These are phyloP conservation scores for Pichia manshurica DNA, from an alignment of 805 yeast species.

Conservation along the genomic window DNA sequence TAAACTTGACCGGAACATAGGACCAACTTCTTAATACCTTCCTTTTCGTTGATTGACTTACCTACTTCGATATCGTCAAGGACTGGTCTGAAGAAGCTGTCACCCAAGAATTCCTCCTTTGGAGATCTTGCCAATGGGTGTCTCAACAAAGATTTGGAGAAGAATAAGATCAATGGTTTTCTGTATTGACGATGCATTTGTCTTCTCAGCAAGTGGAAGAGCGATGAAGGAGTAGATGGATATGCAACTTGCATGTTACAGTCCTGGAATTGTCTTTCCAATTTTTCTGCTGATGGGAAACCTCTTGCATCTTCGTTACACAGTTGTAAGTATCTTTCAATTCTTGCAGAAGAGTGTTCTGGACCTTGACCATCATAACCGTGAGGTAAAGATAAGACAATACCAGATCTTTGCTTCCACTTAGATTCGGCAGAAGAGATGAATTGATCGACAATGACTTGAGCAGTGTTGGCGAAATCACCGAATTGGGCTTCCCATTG, in stretches of 20 bases:
- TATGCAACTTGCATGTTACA: slow-evolving; percentile 96
- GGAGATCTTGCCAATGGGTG: slow-evolving; percentile 94
- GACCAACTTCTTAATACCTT: slow-evolving; percentile 82
- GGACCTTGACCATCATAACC: slow-evolving; percentile 99
- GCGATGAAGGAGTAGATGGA: slow-evolving; percentile 95
- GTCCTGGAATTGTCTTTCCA: slow-evolving; percentile 97
- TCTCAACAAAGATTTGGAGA: slow-evolving; percentile 91
- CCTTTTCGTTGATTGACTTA: slow-evolving; percentile 66
- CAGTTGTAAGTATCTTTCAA: slow-evolving; percentile 93
- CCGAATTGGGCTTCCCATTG: slow-evolving; percentile 99
- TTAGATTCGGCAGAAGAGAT: slow-evolving; percentile 94
- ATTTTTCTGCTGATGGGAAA: slow-evolving; percentile 86
- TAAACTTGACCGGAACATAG: slow-evolving; percentile 90
- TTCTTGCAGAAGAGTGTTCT: slow-evolving; percentile 96
- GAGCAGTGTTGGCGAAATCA: slow-evolving; percentile 99
- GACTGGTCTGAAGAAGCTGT: slow-evolving; percentile 90
- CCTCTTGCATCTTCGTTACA: slow-evolving; percentile 93
- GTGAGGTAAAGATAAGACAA: slow-evolving; percentile 92
- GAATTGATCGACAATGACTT: slow-evolving; percentile 95
- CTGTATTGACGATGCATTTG: slow-evolving; percentile 99
- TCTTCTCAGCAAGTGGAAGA: slow-evolving; percentile 96
- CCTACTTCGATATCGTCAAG: slow-evolving; percentile 89
- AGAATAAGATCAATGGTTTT: slow-evolving; percentile 78
- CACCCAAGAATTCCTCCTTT: slow-evolving; percentile 81
- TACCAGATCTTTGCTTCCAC: slow-evolving; percentile 98